These are phyloP conservation scores for Plantago elongata DNA, from an alignment of 257 asterid species.

Conservation along the genomic window DNA sequence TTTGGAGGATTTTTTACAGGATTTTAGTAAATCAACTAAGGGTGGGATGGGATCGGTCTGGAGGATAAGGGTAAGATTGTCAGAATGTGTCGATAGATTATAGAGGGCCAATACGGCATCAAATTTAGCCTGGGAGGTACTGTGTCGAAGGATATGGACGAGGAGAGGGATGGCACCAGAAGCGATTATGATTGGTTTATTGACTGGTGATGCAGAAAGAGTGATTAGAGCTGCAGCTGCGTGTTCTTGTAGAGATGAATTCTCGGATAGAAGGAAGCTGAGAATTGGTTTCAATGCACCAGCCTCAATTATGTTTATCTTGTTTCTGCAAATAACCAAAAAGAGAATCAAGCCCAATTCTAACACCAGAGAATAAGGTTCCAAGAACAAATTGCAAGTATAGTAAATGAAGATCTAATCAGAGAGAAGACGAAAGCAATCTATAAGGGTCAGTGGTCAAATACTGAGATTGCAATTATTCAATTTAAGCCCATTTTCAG, in stretches of 20 bases:
- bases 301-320: slow-evolving; percentile 61
- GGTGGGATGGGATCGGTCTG: slow-evolving; percentile 58
- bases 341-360: slow-evolving; percentile 5
- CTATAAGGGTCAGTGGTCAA: neutral
- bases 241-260: slow-evolving; percentile 56
- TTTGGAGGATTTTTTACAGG: slow-evolving; percentile 64
- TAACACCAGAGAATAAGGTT: no score
- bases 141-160: slow-evolving; percentile 45
- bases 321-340: slow-evolving; percentile 56
- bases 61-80: slow-evolving; percentile 50
- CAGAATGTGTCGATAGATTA: slow-evolving; percentile 70
- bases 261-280: slow-evolving; percentile 59
- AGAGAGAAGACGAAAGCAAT: neutral
- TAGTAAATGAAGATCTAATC: neutral
- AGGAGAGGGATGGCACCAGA: slow-evolving; percentile 89
- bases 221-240: slow-evolving; percentile 88
- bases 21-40: slow-evolving; percentile 53
- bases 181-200: slow-evolving; percentile 72
- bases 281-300: slow-evolving; percentile 80
- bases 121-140: slow-evolving; percentile 58
- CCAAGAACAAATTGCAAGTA: neutral
- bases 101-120: slow-evolving; percentile 90
- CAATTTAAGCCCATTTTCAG: no score
- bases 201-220: slow-evolving; percentile 74
- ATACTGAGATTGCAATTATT: no score